Evolutionary conservation across 1,284 basidiomycete genomes (phyloP).

Genomic region (Vanrija humicola): DNA sequence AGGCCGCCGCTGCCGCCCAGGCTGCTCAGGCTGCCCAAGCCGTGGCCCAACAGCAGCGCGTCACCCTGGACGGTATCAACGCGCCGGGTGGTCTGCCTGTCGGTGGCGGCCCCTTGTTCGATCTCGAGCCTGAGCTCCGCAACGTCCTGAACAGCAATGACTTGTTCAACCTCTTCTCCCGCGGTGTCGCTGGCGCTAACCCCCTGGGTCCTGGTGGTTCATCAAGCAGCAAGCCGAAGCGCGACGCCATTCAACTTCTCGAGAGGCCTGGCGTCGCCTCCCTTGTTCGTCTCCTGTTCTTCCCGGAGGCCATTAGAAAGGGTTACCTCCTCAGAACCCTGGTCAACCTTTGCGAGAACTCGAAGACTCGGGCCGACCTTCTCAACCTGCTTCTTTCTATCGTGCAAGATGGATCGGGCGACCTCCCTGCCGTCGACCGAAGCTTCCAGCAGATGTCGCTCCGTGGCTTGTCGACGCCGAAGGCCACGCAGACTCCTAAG

Average conservation of each 20-base stretch:
- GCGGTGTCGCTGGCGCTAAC: too few species aligned
- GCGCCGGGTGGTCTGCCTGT: too few species aligned
- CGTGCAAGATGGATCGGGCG: slow-evolving; percentile 90
- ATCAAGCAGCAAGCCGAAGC: slow-evolving; percentile 46
- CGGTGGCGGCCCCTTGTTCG: too few species aligned
- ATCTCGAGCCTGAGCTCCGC: background rate
- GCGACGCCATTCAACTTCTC: slow-evolving; percentile 89
- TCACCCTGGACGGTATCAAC: too few species aligned
- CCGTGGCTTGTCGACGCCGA: slow-evolving; percentile 57
- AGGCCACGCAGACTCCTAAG: slow-evolving; percentile 63
- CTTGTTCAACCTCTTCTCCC: background rate
- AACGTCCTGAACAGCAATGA: slow-evolving; percentile 2
- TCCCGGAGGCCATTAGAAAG: slow-evolving; percentile 86
- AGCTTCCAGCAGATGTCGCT: slow-evolving; percentile 90
- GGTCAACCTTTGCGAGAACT: slow-evolving; percentile 92
- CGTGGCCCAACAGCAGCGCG: too few species aligned
- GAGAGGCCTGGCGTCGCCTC: slow-evolving; percentile 88
- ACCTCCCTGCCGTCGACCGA: slow-evolving; percentile 84
- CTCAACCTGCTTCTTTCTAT: slow-evolving; percentile 89
- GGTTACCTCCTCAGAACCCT: slow-evolving; percentile 83
- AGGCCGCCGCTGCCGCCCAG: slow-evolving; percentile 2
- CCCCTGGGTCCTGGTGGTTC: background rate
- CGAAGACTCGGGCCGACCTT: slow-evolving; percentile 83
- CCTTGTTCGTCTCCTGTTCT: slow-evolving; percentile 89
- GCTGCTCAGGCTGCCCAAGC: background rate